Conservation (phyloP, 1,284 basidiomycete genomes). For the Takashimella koratensis region DNA sequence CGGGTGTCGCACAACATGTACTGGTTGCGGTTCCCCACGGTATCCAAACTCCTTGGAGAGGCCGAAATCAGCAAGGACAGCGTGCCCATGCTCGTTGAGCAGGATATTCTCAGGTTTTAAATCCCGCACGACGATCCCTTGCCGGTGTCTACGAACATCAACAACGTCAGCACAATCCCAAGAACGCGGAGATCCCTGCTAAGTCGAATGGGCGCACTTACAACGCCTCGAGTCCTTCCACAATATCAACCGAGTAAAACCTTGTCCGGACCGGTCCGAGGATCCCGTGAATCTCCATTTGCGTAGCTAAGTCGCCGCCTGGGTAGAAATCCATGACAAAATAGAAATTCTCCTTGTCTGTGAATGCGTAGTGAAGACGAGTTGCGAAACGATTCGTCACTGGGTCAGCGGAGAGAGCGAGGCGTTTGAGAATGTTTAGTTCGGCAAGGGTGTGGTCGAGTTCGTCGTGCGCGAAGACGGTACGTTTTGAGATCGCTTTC, state of each 20-base stretch:
- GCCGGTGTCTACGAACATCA: conserved; percentile 37
- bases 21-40: conserved; percentile 36
- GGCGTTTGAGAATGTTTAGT: conserved; percentile 84
- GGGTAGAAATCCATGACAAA: conserved; percentile 75
- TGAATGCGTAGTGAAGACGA: conserved; percentile 91
- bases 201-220: conserved; percentile 25
- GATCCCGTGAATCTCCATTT: conserved; percentile 89
- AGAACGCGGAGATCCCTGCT: too few relatives aligned
- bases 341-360: conserved; percentile 90
- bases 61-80: conserved; percentile 94
- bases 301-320: conserved; percentile 93
- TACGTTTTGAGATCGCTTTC: conserved; percentile 94
- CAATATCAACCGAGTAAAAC: conserved; percentile 95
- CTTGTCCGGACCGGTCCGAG: conserved; percentile 86
- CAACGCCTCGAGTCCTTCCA: conserved; percentile 88
- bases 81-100: conserved; percentile 87
- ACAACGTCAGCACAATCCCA: too few relatives aligned
- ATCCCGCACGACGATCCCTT: conserved; percentile 52
- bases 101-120: conserved; percentile 76
- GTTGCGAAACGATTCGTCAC: conserved; percentile 84
- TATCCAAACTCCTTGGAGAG: conserved; percentile 45
- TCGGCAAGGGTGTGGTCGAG: conserved; percentile 92
- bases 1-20: conserved; percentile 25
- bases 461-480: conserved; percentile 92
- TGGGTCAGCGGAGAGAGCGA: conserved; percentile 55